phyloP scores from a whole-genome alignment of 306 rosid genomes.

The Fagus crenata region DNA sequence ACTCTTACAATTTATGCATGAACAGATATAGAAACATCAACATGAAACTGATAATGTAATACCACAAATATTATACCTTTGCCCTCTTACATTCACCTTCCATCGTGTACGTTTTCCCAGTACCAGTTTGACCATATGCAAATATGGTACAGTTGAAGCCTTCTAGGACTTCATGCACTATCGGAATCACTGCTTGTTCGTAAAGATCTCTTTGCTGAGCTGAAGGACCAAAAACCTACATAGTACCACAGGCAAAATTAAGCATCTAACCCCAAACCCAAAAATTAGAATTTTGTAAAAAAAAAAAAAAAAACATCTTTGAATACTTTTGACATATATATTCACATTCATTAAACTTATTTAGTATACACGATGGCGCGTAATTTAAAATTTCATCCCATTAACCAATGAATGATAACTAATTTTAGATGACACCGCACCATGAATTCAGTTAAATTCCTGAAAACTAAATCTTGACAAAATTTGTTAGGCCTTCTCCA shows the following conservation, averaged over 20 bases:
- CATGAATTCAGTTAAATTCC: too few relatives aligned
- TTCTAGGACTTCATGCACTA: conserved; percentile 83
- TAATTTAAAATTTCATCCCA: too few relatives aligned
- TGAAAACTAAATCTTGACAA: too few relatives aligned
- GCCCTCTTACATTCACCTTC: conserved; percentile 94
- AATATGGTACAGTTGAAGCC: conserved; percentile 93
- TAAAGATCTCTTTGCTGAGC: conserved; percentile 84
- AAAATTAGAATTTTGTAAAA: neutral
- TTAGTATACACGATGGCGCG: too few relatives aligned
- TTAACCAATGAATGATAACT: too few relatives aligned
- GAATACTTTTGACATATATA: neutral
- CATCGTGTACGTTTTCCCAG: conserved; percentile 90
- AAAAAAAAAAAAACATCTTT: neutral
- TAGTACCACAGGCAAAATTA: neutral
- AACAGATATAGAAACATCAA: neutral
- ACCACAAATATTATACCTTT: conserved; percentile 49
- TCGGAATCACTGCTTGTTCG: conserved; percentile 82
- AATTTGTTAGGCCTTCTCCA: too few relatives aligned
- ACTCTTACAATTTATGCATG: neutral
- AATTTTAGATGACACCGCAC: too few relatives aligned
- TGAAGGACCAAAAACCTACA: conserved; percentile 85
- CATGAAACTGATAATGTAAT: neutral
- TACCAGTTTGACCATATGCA: conserved; percentile 96
- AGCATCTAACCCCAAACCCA: neutral
- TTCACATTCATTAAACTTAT: neutral